These are phyloP conservation scores for Eucalyptus pauciflora DNA, from an alignment of 345 rosid species.

Conservation along the genomic window DNA sequence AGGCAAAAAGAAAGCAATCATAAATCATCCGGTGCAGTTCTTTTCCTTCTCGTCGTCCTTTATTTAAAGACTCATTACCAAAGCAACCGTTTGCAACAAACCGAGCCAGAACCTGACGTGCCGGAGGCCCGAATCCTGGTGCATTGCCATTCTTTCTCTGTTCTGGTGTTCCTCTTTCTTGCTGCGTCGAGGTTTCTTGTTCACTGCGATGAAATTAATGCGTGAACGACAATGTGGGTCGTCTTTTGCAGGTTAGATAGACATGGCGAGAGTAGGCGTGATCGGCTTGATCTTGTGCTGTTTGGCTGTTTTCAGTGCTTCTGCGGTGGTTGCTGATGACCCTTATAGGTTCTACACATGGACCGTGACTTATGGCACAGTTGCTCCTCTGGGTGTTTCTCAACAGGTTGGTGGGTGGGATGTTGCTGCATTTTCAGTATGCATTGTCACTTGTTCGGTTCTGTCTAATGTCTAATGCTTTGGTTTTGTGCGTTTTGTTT, in stretches of 20 bases:
- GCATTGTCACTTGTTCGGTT: not conserved
- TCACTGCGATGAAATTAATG: not conserved
- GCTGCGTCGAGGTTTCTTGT: not conserved
- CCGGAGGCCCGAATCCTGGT: not conserved
- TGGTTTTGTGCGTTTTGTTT: not conserved
- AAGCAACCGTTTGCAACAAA: not conserved
- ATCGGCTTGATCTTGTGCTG: not conserved
- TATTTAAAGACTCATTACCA: not conserved
- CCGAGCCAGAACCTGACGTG: not conserved
- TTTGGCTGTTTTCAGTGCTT: not conserved
- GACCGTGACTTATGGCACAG: constrained; percentile 15
- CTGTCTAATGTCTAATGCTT: not conserved
- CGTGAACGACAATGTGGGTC: not conserved
- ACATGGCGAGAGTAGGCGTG: not conserved
- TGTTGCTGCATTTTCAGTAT: not conserved
- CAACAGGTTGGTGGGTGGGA: constrained; percentile 47
- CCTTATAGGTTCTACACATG: constrained; percentile 15
- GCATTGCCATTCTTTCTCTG: not conserved
- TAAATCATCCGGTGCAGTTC: not conserved
- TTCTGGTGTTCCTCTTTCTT: not conserved
- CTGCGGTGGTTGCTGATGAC: constrained; percentile 3
- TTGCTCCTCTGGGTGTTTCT: constrained; percentile 23
- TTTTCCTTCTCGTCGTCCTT: not conserved
- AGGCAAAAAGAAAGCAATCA: not conserved
- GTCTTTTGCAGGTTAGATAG: not conserved